Base-by-base conservation (phyloP, 2,329 filamentous ascomycete genomes). In the Xylaria sp. region DNA sequence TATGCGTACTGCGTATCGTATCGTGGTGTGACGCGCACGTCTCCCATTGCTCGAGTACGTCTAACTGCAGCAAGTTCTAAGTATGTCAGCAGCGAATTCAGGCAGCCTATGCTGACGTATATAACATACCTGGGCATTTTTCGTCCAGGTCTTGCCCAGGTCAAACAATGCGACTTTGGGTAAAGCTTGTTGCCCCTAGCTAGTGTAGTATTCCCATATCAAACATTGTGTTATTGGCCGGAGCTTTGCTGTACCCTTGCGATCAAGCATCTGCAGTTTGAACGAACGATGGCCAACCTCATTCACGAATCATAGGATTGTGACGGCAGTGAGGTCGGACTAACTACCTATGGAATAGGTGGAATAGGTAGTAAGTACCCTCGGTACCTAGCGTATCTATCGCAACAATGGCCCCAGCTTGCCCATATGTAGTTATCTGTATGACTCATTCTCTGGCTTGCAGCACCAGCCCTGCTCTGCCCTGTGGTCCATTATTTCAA, bases 31-130 rank as follows among this genome's bases (percentile, higher is more conserved):
- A 28, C 28, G 53, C 34, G 15, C 20, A 34, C 2, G 53, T 57
- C 32, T 56, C 53, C 32, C 18, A 41, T 18, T 25, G 34, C 34
- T 23, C 20, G 41, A n/a, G n/a, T n/a, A n/a, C n/a, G n/a, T n/a
- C n/a, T n/a, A n/a, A n/a, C n/a, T n/a, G n/a, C n/a, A n/a, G n/a
- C n/a, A n/a, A n/a, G 41, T 45, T 45, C 30, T 34, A 32, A 28
- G 9, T 50, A 23, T 57, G 39, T 43, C 55, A 58, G 20, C 55
- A 58, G 20, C 62, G 43, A 50, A 20, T 50, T 36, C 57, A 68
- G 66, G 66, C 66, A 68, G 55, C 66, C 53, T 53, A 13, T 59
- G 66, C 66, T 68, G 66, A 68, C 66, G 66, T 55, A 55, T 55
- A 55, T 55, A n/a, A 28, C 13, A 55, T 55, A 12, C 30, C 20